phyloP scores from a whole-genome alignment of 176 grass and related monocot species.

The Dendrocalamus sinicus region DNA sequence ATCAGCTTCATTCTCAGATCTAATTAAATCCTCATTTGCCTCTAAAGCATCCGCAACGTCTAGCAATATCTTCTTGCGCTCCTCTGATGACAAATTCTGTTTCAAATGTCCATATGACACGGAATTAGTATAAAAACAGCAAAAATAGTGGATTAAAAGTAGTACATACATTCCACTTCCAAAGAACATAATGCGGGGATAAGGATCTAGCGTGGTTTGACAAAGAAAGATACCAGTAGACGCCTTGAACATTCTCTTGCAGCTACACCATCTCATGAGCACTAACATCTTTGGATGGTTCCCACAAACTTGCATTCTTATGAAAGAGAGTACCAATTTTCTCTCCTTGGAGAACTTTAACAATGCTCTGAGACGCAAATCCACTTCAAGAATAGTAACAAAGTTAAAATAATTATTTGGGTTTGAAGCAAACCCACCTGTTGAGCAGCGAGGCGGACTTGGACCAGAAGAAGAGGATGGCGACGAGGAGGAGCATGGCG shows the following conservation, averaged over 20 bases:
- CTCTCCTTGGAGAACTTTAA: slow-evolving; percentile 88
- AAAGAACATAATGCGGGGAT: neutral
- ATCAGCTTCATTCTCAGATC: slow-evolving; percentile 86
- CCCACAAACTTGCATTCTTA: slow-evolving; percentile 68
- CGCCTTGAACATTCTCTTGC: slow-evolving; percentile 82
- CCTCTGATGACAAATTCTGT: slow-evolving; percentile 84
- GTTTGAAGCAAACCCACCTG: slow-evolving; percentile 39
- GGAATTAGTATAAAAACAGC: neutral
- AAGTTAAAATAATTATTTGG: too few species aligned
- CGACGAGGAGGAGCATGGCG: slow-evolving; percentile 82
- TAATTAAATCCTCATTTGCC: slow-evolving; percentile 71
- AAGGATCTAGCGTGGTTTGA: slow-evolving; percentile 5
- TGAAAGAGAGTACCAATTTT: slow-evolving; percentile 96
- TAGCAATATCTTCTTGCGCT: slow-evolving; percentile 81
- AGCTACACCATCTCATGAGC: slow-evolving; percentile 75
- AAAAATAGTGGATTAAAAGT: slow-evolving; percentile 3
- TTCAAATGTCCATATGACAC: slow-evolving; percentile 13
- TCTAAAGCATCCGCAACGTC: slow-evolving; percentile 89
- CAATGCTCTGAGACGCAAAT: slow-evolving; percentile 72
- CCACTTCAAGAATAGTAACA: slow-evolving; percentile 65
- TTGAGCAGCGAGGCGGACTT: slow-evolving; percentile 92
- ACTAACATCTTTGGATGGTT: slow-evolving; percentile 56
- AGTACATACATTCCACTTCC: neutral
- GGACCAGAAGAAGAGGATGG: slow-evolving; percentile 97
- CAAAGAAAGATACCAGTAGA: slow-evolving; percentile 61